Base-by-base conservation (phyloP, 148 eudicot species). In the Rhododendron henanense region DNA sequence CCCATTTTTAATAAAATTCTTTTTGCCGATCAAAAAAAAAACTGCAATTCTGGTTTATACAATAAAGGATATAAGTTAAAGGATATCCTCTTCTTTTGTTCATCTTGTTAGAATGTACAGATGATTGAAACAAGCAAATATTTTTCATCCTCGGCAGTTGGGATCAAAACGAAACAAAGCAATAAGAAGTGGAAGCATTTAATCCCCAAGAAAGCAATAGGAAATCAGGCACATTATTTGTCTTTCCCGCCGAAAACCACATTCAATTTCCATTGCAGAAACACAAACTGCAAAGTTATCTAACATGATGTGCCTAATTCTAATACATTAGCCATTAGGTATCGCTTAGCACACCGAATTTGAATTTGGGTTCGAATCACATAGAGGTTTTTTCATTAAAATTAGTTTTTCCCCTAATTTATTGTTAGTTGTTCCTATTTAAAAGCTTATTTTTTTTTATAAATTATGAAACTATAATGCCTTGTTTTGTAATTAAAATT, bases 211-310 rank as follows among this genome's bases (percentile, higher is more conserved):
- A 31, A 31, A 31, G 31, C 31, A 76, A 23, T 33, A 7, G 35
- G 47, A 31, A 84, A 61, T 55, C 15, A 33, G 41, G 41, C 18
- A 48, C 21, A 78, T n/a, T 45, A 21, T 75, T 55, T 67, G 81
- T 80, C 33, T 7, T 55, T 28, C 16, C 79, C 0, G 21, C 76
- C 21, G 7, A 71, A 71, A 71, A 71, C 39, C 76, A 71, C 33
- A 33, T 33, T 74, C 75, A 61, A 85, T 18, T 86, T 76, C 85
- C 57, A 86, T 59, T 82, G 53, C 84, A 81, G 11, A 67, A 67
- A 81, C 14, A 77, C 63, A 77, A 35, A 81, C 71, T 37, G 18
- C 71, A 21, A 59, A 18, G 41, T n/a, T 37, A 48, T 81, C 19
- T 73, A 9, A 37, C 33, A 75, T 16, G 79, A 37, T 33, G 39